These are phyloP conservation scores for Pelargonium nanum DNA, from an alignment of 345 rosid species.

Conservation along the genomic window DNA sequence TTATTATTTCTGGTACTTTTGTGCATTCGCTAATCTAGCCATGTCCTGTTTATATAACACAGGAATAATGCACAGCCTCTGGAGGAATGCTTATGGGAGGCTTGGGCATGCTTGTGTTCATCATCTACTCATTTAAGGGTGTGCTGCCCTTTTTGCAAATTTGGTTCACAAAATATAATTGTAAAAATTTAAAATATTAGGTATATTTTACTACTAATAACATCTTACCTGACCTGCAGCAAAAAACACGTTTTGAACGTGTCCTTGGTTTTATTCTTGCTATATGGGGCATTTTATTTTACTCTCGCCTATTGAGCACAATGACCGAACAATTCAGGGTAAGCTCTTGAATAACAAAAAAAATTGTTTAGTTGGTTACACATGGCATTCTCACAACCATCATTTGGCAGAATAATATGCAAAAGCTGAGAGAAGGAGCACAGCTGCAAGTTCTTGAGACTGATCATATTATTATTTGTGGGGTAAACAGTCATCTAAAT, in stretches of 20 bases:
- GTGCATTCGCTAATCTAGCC: conserved; percentile 8
- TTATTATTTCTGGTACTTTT: conserved; percentile 2
- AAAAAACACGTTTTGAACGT: conserved; percentile 80
- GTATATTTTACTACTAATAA: conserved; percentile 15
- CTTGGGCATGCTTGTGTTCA: conserved; percentile 92
- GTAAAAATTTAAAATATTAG: background rate
- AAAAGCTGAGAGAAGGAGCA: conserved; percentile 88
- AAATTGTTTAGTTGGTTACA: conserved; percentile 3
- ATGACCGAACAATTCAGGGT: conserved; percentile 97
- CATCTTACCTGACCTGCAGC: conserved; percentile 46
- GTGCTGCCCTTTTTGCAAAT: conserved; percentile 7
- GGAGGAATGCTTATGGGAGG: conserved; percentile 97
- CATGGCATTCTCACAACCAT: conserved; percentile 14
- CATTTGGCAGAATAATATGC: conserved; percentile 70
- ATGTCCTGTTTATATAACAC: conserved; percentile 17
- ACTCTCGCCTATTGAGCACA: conserved; percentile 87
- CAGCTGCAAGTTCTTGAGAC: conserved; percentile 86
- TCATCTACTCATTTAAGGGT: conserved; percentile 89
- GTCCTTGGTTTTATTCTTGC: conserved; percentile 79
- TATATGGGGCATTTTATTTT: conserved; percentile 89
- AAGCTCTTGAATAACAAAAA: conserved; percentile 18
- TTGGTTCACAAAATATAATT: background rate
- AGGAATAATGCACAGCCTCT: conserved; percentile 53
- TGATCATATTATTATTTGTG: conserved; percentile 89
- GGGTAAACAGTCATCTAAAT: conserved; percentile 63